These are phyloP conservation scores for Diplocarpon rosae DNA, from an alignment of 2,329 filamentous ascomycete species.

Conservation along the genomic window DNA sequence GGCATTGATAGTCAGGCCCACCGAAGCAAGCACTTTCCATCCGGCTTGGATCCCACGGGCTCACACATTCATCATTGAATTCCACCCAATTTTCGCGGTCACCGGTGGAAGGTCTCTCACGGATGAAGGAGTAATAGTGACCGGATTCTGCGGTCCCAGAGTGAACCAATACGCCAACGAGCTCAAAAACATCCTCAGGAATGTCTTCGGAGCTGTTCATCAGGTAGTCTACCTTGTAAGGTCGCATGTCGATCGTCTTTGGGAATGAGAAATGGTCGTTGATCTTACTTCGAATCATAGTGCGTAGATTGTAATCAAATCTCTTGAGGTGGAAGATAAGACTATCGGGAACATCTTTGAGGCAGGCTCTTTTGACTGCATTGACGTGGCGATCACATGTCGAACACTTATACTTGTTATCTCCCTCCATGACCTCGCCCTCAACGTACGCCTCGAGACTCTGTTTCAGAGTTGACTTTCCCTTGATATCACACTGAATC, in stretches of 20 bases:
- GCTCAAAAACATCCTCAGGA: constrained; percentile 70
- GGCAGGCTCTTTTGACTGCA: constrained; percentile 82
- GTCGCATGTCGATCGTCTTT: constrained; percentile 69
- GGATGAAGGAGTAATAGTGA: constrained; percentile 94
- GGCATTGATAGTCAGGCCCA: constrained; percentile 46
- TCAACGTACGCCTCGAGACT: constrained; percentile 93
- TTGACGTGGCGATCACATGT: constrained; percentile 82
- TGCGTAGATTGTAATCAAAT: constrained; percentile 70
- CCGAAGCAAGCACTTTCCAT: constrained; percentile 74
- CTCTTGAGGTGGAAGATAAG: constrained; percentile 91
- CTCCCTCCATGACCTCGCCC: constrained; percentile 92
- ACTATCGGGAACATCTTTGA: constrained; percentile 88
- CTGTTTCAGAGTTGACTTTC: constrained; percentile 71
- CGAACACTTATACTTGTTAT: constrained; percentile 97
- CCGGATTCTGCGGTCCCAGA: constrained; percentile 87
- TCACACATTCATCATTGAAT: constrained; percentile 86
- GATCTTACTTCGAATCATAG: constrained; percentile 78
- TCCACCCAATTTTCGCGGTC: constrained; percentile 60
- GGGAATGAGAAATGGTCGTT: constrained; percentile 94
- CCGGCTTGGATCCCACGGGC: constrained; percentile 58
- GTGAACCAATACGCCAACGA: constrained; percentile 92
- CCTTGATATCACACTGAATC: constrained; percentile 93
- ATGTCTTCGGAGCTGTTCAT: constrained; percentile 46
- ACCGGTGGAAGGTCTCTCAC: constrained; percentile 54
- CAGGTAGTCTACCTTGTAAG: constrained; percentile 80